These are phyloP conservation scores for Annulohypoxylon maeteangense DNA, from an alignment of 495 filamentous ascomycete genomes.

Conservation along the genomic window DNA sequence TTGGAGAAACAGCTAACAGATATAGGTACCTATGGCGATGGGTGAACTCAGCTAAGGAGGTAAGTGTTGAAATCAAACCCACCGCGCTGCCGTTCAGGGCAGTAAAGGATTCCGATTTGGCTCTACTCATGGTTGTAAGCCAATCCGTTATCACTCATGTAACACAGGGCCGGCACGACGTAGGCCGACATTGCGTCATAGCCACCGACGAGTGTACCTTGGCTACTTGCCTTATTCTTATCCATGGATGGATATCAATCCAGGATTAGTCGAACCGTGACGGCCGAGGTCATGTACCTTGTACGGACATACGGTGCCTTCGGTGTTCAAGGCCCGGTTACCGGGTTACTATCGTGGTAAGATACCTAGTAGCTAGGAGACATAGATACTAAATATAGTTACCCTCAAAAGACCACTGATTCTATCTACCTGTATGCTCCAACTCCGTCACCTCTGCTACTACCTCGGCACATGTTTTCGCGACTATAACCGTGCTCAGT, in stretches of 20 bases:
- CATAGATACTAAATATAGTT: not conserved
- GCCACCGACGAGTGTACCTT: conserved; percentile 64
- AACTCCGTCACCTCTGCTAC: not conserved
- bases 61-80: conserved; percentile 55
- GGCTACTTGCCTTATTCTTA: conserved; percentile 56
- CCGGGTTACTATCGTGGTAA: conserved; percentile 49
- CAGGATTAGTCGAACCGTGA: no score
- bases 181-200: conserved; percentile 50
- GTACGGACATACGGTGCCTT: conserved; percentile 61
- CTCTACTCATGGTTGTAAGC: conserved; percentile 25
- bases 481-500: not conserved
- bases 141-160: no score
- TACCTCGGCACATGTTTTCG: conserved; percentile 15
- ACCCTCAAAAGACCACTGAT: not conserved
- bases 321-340: conserved; percentile 54
- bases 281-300: conserved; percentile 63
- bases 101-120: conserved; percentile 48
- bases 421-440: not conserved
- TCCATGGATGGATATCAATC: no score
- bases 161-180: conserved; percentile 43
- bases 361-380: not conserved
- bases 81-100: conserved; percentile 58
- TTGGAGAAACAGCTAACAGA: conserved; percentile 22
- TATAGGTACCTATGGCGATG: not conserved
- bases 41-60: conserved; percentile 47